Conservation (phyloP, 352 stramenopile species). For the Phytopythium kandeliae region DNA sequence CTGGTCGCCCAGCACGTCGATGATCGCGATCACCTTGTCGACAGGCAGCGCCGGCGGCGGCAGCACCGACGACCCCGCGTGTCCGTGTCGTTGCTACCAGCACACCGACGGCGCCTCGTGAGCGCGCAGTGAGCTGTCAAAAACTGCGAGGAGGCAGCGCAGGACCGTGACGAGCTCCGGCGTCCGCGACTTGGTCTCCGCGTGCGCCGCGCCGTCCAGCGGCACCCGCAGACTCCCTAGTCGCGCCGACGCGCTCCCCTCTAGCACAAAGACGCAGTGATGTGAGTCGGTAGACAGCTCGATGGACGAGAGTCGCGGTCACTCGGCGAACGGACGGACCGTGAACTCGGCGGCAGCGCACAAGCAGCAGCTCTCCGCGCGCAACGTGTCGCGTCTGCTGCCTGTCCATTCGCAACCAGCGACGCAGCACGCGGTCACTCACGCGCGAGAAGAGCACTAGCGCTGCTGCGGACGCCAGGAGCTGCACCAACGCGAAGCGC, state of each 20-base stretch:
- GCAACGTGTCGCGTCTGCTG: constrained; percentile 32
- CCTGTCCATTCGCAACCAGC: constrained; percentile 6
- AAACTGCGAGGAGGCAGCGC: neutral
- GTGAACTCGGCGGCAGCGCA: constrained; percentile 35
- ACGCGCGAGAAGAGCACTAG: neutral
- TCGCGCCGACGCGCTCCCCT: neutral
- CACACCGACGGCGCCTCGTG: no score
- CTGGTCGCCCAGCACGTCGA: constrained; percentile 59
- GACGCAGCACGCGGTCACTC: neutral
- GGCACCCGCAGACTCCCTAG: constrained; percentile 2
- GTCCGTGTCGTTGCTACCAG: neutral
- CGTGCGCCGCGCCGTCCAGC: neutral
- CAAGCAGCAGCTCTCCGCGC: constrained; percentile 42
- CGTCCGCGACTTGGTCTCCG: neutral
- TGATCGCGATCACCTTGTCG: constrained; percentile 42
- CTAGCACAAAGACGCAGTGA: neutral
- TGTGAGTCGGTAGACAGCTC: neutral
- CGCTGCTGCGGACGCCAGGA: neutral
- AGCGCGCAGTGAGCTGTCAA: no score
- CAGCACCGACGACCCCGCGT: neutral
- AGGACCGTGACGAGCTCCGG: neutral
- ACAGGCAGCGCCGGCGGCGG: constrained; percentile 14
- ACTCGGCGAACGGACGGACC: no score
- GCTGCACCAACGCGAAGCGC: constrained; percentile 35
- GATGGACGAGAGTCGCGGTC: no score